Evolutionary conservation across 2,329 filamentous ascomycete species (phyloP).

Genomic region (Rutstroemia sp.): DNA sequence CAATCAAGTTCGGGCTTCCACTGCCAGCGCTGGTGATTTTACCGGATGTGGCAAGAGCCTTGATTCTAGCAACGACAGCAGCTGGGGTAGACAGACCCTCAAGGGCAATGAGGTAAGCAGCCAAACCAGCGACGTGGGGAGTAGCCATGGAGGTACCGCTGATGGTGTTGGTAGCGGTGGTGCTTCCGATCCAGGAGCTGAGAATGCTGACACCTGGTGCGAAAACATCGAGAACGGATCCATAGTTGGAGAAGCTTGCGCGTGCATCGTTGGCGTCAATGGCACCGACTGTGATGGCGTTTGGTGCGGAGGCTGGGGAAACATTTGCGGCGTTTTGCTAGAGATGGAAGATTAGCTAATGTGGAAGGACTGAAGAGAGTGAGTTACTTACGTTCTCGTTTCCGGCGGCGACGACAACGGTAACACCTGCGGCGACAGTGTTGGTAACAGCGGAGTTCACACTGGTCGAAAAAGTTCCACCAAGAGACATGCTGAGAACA

Average conservation of each 20-base stretch:
- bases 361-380: no score
- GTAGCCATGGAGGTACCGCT: constrained; percentile 54
- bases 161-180: constrained; percentile 40
- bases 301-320: constrained; percentile 41
- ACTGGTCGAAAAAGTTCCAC: constrained; percentile 37
- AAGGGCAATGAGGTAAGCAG: constrained; percentile 55
- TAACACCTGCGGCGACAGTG: constrained; percentile 40
- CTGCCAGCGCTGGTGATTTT: constrained; percentile 35
- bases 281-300: constrained; percentile 47
- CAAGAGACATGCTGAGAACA: constrained; percentile 50
- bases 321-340: constrained; percentile 31
- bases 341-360: not conserved
- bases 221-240: constrained; percentile 41
- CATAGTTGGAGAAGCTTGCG: constrained; percentile 44
- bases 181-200: constrained; percentile 39
- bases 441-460: constrained; percentile 43
- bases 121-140: constrained; percentile 60
- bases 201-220: constrained; percentile 41
- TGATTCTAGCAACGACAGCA: constrained; percentile 33
- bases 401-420: constrained; percentile 48
- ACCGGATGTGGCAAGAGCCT: constrained; percentile 32
- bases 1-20: constrained; percentile 42
- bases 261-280: constrained; percentile 33
- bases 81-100: constrained; percentile 35
- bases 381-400: constrained; percentile 33